phyloP scores from a whole-genome alignment of 495 filamentous ascomycete genomes.

The Hypoxylon fuscum region DNA sequence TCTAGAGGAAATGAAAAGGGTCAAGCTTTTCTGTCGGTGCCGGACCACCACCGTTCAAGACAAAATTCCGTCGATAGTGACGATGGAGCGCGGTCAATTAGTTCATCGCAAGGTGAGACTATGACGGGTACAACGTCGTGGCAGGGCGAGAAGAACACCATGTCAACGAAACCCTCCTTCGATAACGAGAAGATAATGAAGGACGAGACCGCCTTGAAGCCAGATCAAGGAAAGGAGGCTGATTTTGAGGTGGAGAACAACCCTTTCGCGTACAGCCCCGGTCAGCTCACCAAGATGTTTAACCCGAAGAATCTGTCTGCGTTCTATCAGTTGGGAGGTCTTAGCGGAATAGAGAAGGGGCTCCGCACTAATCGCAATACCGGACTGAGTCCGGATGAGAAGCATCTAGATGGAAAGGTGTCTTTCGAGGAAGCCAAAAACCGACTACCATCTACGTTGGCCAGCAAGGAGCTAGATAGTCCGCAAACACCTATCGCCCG shows the following conservation, averaged over 20 bases:
- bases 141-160: constrained; percentile 49
- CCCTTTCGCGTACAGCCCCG: constrained; percentile 75
- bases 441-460: constrained; percentile 38
- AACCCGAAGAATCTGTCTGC: constrained; percentile 79
- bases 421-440: constrained; percentile 68
- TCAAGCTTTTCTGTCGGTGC: constrained; percentile 59
- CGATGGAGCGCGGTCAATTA: constrained; percentile 57
- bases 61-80: constrained; percentile 65
- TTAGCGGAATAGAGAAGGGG: constrained; percentile 72
- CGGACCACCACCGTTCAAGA: constrained; percentile 55
- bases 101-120: constrained; percentile 56
- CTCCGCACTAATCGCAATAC: constrained; percentile 69
- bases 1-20: constrained; percentile 56
- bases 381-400: constrained; percentile 74
- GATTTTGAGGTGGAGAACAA: constrained; percentile 74
- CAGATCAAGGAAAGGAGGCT: constrained; percentile 70
- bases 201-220: constrained; percentile 64
- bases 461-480: constrained; percentile 45
- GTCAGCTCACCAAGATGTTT: constrained; percentile 76
- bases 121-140: constrained; percentile 47
- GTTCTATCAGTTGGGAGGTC: constrained; percentile 73
- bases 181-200: constrained; percentile 61
- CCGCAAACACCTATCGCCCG: constrained; percentile 44
- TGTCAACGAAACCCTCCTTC: constrained; percentile 42
- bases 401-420: constrained; percentile 62